Conservation (phyloP, 202 grass and related monocot genomes). For the Panicum hallii region DNA sequence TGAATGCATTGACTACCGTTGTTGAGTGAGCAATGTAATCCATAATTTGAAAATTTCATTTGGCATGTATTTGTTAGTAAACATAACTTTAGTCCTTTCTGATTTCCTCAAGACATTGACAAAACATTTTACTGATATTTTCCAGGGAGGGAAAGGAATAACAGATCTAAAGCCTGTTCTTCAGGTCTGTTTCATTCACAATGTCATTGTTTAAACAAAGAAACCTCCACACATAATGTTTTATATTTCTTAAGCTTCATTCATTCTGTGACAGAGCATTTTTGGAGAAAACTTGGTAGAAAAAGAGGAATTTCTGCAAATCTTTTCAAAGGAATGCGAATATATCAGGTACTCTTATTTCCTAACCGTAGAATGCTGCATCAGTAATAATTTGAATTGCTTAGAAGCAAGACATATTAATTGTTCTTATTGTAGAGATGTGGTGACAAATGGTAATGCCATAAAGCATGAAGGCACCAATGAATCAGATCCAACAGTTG, state of each 20-base stretch:
- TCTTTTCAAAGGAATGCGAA: conserved; percentile 77
- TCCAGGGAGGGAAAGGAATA: conserved; percentile 92
- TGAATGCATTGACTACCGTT: not conserved
- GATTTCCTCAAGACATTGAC: conserved; percentile 40
- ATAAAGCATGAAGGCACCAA: conserved; percentile 48
- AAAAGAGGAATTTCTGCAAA: conserved; percentile 83
- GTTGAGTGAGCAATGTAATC: not conserved
- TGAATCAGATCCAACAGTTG: conserved; percentile 56
- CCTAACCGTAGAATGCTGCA: conserved; percentile 22
- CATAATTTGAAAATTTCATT: conserved; percentile 28
- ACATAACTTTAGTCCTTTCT: conserved; percentile 3
- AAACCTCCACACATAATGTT: conserved; percentile 12
- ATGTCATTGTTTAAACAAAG: conserved; percentile 12
- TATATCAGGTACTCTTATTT: conserved; percentile 68
- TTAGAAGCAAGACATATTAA: conserved; percentile 18
- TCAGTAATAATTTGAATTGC: conserved; percentile 31
- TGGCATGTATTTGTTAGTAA: conserved; percentile 19
- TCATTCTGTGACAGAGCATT: conserved; percentile 67
- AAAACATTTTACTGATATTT: conserved; percentile 40
- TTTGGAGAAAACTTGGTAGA: conserved; percentile 86
- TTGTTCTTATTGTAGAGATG: conserved; percentile 52
- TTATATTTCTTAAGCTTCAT: conserved; percentile 34
- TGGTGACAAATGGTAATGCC: conserved; percentile 51
- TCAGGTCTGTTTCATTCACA: conserved; percentile 58
- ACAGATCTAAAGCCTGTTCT: conserved; percentile 76